A percentile compares a stretch with the other conserved stretches of the same genome.
Evolutionary conservation across 192 early-diverging fungal genomes (phyloP).

Genomic region (Rhizophagus sp.): DNA sequence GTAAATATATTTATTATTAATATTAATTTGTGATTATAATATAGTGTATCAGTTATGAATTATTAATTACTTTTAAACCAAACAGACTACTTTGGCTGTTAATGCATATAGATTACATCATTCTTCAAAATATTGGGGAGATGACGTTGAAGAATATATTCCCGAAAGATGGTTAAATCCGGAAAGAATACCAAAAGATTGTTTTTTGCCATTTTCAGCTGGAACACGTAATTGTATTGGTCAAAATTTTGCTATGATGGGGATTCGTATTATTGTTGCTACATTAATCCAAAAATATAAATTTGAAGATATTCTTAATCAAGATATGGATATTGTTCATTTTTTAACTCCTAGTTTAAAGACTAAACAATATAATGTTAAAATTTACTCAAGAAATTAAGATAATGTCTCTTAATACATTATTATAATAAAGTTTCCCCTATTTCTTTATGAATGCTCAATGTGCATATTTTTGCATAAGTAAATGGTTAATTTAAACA

Average conservation of each 20-base stretch:
- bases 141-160: background rate
- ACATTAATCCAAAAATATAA: background rate
- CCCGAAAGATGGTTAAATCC: constrained; percentile 20
- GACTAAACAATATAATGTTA: background rate
- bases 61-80: too few species aligned
- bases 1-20: background rate
- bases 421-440: too few species aligned
- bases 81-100: background rate
- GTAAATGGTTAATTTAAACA: too few species aligned
- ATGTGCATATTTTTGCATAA: too few species aligned
- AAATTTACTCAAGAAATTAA: background rate
- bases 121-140: constrained; percentile 17
- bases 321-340: constrained; percentile 9
- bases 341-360: constrained; percentile 12
- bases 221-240: constrained; percentile 26
- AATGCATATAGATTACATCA: constrained; percentile 9
- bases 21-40: too few species aligned
- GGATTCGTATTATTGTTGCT: background rate
- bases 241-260: constrained; percentile 8
- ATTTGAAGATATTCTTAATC: constrained; percentile 4
- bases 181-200: constrained; percentile 10
- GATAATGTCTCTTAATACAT: too few species aligned
- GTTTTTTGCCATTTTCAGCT: constrained; percentile 17
- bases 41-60: too few species aligned
- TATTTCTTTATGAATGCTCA: too few species aligned